Conservation (phyloP, 164 flowering plant genomes). For the Stephania cephalantha region DNA sequence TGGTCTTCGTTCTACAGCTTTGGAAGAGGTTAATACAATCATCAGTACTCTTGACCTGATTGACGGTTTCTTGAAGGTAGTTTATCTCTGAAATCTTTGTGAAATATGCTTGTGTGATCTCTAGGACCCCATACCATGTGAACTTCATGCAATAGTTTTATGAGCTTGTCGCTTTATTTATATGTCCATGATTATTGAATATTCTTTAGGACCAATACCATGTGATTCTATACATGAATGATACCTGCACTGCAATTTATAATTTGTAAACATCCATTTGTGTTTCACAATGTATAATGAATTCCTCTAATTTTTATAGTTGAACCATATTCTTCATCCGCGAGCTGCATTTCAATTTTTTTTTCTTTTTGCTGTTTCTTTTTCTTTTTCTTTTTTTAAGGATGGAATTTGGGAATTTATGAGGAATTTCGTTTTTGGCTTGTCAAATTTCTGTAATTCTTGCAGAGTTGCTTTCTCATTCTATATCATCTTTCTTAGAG, state of each 20-base stretch:
- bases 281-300: background rate
- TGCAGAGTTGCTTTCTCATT: background rate
- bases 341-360: too few relatives aligned
- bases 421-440: background rate
- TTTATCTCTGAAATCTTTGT: conserved; percentile 1
- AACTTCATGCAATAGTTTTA: too few relatives aligned
- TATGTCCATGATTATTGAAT: too few relatives aligned
- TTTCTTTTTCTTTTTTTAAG: background rate
- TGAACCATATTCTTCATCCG: too few relatives aligned
- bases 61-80: conserved; percentile 47
- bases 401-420: background rate
- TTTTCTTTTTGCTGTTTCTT: too few relatives aligned
- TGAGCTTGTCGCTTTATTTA: too few relatives aligned
- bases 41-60: conserved; percentile 70
- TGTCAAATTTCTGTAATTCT: background rate
- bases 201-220: too few relatives aligned
- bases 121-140: too few relatives aligned
- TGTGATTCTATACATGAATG: too few relatives aligned
- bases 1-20: conserved; percentile 51
- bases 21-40: conserved; percentile 61
- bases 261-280: background rate
- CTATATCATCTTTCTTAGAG: conserved; percentile 4
- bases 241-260: too few relatives aligned
- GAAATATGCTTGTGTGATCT: background rate
- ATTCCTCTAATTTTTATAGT: background rate